Conservation (phyloP, 2,329 filamentous ascomycete genomes). For the Blastomyces percursus region DNA sequence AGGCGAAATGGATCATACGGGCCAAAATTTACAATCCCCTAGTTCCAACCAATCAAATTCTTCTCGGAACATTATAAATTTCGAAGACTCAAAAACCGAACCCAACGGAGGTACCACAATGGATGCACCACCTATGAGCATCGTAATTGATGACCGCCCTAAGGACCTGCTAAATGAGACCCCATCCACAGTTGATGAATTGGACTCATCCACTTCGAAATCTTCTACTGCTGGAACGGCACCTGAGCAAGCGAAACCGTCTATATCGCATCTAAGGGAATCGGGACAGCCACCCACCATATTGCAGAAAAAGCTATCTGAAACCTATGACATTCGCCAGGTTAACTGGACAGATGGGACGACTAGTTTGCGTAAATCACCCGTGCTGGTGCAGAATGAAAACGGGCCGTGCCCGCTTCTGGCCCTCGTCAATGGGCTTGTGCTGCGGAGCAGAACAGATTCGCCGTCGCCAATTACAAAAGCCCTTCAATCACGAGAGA, state of each 20-base stretch:
- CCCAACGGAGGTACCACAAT: not conserved
- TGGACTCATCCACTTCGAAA: not conserved
- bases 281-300: not conserved
- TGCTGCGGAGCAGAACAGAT: constrained; percentile 64
- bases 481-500: constrained; percentile 66
- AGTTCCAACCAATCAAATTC: not conserved
- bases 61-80: constrained; percentile 1
- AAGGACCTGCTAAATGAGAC: not conserved
- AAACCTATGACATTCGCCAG: constrained; percentile 90
- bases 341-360: constrained; percentile 69
- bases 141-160: not conserved
- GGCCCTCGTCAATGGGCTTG: constrained; percentile 83
- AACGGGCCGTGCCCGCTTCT: constrained; percentile 92
- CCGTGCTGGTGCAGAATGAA: constrained; percentile 81
- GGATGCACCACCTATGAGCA: not conserved
- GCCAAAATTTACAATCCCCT: not conserved
- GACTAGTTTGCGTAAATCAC: constrained; percentile 58
- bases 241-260: not conserved
- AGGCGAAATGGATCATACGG: not conserved
- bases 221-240: not conserved
- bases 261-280: not conserved
- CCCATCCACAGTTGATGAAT: not conserved
- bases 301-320: constrained; percentile 25
- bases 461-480: constrained; percentile 62
- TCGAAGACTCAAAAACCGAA: not conserved